Conservation (phyloP, 2,329 filamentous ascomycete genomes). For the Exophiala lecanii-corni region DNA sequence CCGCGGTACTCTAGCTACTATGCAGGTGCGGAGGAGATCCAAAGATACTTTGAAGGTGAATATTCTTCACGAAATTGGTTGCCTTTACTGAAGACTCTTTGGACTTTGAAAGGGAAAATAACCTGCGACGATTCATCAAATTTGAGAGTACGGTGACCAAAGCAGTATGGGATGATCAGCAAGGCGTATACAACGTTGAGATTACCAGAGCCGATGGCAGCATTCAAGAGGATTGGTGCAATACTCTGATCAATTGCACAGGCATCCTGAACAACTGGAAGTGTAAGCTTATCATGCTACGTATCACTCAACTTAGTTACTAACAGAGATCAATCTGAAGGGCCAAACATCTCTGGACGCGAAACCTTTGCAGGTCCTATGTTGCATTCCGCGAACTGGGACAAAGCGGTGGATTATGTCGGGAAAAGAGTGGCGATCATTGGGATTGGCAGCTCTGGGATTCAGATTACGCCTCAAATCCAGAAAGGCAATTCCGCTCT, state of each 20-base stretch:
- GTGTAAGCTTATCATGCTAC: not conserved
- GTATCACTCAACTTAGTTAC: not conserved
- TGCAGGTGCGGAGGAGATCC: not conserved
- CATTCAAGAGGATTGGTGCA: not conserved
- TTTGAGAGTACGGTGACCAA: not conserved
- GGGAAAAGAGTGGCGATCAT: constrained; percentile 40
- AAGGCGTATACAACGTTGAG: not conserved
- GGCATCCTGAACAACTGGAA: not conserved
- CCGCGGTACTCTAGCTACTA: not conserved
- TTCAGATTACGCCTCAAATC: constrained; percentile 36
- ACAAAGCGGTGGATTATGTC: constrained; percentile 17
- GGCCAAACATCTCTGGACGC: constrained; percentile 34
- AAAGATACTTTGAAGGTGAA: not conserved
- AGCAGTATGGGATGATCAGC: not conserved
- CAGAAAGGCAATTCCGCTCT: constrained; percentile 55
- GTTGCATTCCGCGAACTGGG: constrained; percentile 32
- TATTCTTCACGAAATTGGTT: too few relatives aligned
- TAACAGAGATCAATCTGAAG: not conserved
- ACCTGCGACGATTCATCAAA: not conserved
- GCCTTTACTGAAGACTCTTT: not conserved
- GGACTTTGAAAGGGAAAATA: not conserved
- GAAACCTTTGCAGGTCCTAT: constrained; percentile 32
- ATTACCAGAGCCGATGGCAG: not conserved
- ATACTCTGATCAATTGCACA: not conserved
- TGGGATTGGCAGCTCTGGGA: constrained; percentile 41